Evolutionary conservation across 768 basidiomycete genomes (phyloP), one percentile per base, ranked within the genome.

Genomic region (Antrodiella citrinella): DNA sequence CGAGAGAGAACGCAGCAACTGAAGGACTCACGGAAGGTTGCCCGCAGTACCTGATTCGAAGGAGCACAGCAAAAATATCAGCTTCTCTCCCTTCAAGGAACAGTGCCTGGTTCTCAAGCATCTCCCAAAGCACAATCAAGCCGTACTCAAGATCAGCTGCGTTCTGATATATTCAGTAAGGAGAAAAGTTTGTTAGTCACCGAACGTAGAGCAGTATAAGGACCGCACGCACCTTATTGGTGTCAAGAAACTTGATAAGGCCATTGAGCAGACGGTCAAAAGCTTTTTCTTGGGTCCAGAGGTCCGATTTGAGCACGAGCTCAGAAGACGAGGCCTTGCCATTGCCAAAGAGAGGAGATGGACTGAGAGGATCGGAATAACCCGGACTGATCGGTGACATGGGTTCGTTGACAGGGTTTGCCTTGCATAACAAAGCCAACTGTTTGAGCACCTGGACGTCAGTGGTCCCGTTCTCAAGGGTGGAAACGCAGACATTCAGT

Each of bases 51-150:
- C 92, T 75, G 48, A 91, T 73, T 41, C 69, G 74, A 57, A 95
- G 71, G 41, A 94, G 71, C 45, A 79, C 69, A 23, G 80, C 73
- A 62, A 91, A 86, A 26, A 94, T 65, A 49, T 86, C 84, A 9
- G 79, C 76, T 69, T 94, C 91, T 52, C 77, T 79, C 42, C 88
- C 86, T 63, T 93, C 91, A 11, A 94, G 69, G 54, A 82, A 76
- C 24, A 73, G 65, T 20, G 79, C 72, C 62, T 91, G 88, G 56
- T 84, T 77, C 59, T 84, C 84, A 4, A 94, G 68, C 61, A 91
- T 72, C 65, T 93, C 91, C 86, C 86, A 93, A 10, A 91, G 60
- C 25, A 88, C 71, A 51, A 92, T 85, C 55, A 94, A 67, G 22
- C 81, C 91, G 58, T 90, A 88, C 61, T 86, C 83, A 22, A 92